Percentiles rank a stretch among this genome's conserved stretches.
phyloP scores from a whole-genome alignment of 148 eudicot species.

The Rhododendron mucronatum region DNA sequence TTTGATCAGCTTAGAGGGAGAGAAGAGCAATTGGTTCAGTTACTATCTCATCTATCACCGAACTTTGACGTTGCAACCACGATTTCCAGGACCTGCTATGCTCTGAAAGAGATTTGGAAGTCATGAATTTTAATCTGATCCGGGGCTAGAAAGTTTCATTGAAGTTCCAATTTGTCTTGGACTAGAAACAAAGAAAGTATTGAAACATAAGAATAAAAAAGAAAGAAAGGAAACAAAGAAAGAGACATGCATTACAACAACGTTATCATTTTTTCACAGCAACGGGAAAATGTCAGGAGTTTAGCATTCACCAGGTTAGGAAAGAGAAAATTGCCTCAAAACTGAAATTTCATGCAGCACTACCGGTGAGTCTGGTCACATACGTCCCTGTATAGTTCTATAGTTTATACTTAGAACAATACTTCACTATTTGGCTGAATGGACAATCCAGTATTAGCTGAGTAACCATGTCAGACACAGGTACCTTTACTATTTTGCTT shows the following conservation, averaged over 20 bases:
- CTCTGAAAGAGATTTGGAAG: background rate
- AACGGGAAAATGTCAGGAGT: background rate
- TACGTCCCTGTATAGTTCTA: background rate
- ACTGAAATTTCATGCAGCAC: background rate
- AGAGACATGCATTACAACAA: background rate
- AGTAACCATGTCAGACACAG: background rate
- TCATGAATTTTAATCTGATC: background rate
- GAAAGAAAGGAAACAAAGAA: background rate
- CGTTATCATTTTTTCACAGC: background rate
- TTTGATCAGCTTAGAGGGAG: background rate
- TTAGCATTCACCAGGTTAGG: background rate
- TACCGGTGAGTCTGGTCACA: background rate
- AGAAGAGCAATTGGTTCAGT: background rate
- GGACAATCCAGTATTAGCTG: background rate
- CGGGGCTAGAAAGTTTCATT: background rate
- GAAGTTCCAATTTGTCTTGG: background rate
- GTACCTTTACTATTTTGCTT: background rate
- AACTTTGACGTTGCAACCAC: background rate
- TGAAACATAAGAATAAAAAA: background rate
- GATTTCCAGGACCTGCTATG: background rate
- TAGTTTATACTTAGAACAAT: background rate
- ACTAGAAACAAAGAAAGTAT: background rate
- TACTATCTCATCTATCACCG: background rate
- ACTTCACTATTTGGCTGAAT: background rate
- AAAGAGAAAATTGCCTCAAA: background rate